Percentiles rank a stretch among this genome's conserved stretches.
Evolutionary conservation across 805 yeast species (phyloP).

Genomic region (Torulaspora quercuum): DNA sequence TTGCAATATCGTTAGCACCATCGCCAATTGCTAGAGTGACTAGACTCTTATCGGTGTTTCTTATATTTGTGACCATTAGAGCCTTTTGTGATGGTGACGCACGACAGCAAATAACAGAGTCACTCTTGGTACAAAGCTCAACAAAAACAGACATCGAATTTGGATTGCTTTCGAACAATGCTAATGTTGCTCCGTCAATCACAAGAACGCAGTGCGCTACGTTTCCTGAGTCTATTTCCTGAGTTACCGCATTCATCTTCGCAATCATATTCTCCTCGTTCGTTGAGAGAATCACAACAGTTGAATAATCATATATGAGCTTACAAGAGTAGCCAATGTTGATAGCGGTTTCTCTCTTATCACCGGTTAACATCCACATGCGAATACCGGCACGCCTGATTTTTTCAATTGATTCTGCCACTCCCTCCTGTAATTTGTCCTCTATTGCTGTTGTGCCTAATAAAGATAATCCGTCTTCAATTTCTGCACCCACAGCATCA

Average conservation of each 20-base stretch:
- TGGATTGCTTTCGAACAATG: slow-evolving; percentile 67
- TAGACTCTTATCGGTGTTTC: slow-evolving; percentile 59
- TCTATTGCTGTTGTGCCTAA: slow-evolving; percentile 96
- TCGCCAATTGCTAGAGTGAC: slow-evolving; percentile 97
- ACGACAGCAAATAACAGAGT: slow-evolving; percentile 91
- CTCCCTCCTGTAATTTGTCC: slow-evolving; percentile 96
- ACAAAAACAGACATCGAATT: slow-evolving; percentile 71
- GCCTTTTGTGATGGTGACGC: slow-evolving; percentile 98
- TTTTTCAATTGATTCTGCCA: slow-evolving; percentile 89
- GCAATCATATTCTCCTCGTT: slow-evolving; percentile 59
- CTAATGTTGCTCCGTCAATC: slow-evolving; percentile 86
- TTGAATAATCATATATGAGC: slow-evolving; percentile 86
- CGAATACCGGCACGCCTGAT: slow-evolving; percentile 89
- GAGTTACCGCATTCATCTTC: slow-evolving; percentile 68
- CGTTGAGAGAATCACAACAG: slow-evolving; percentile 65
- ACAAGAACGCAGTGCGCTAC: slow-evolving; percentile 95
- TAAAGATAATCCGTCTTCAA: slow-evolving; percentile 67
- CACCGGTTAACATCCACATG: slow-evolving; percentile 99
- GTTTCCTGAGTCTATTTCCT: slow-evolving; percentile 64
- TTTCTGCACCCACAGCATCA: slow-evolving; percentile 64
- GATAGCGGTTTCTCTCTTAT: slow-evolving; percentile 95
- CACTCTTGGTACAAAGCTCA: slow-evolving; percentile 81
- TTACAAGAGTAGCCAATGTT: slow-evolving; percentile 95
- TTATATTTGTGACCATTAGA: slow-evolving; percentile 74
- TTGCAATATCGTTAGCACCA: slow-evolving; percentile 98